Evolutionary conservation across 805 yeast genomes (phyloP).

Genomic region (Teunomyces kruisii): DNA sequence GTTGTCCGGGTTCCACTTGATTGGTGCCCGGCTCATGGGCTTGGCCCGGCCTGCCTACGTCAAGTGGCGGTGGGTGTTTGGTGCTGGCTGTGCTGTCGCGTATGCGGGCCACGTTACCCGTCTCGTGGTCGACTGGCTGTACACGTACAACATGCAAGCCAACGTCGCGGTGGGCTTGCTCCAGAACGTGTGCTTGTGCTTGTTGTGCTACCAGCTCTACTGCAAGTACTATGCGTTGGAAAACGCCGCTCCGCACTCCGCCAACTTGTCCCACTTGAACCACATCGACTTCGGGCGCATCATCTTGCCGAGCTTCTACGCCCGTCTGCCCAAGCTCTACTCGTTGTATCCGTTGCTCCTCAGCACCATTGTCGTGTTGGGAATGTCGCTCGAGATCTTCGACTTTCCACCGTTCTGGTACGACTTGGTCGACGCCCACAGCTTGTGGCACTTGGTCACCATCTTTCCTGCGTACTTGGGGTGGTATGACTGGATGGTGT

Average conservation of each 20-base stretch:
- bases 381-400: constrained; percentile 87
- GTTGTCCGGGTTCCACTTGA: constrained; percentile 71
- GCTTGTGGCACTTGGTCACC: constrained; percentile 91
- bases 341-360: constrained; percentile 40
- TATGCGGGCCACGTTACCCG: constrained; percentile 67
- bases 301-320: constrained; percentile 30
- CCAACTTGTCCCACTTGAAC: constrained; percentile 23
- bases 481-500: constrained; percentile 47
- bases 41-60: constrained; percentile 44
- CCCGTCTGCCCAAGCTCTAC: constrained; percentile 36
- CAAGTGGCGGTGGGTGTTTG: constrained; percentile 31
- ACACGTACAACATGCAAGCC: constrained; percentile 91
- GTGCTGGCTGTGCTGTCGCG: constrained; percentile 44
- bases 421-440: constrained; percentile 83
- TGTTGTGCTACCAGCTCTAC: constrained; percentile 28
- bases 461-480: constrained; percentile 45
- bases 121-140: constrained; percentile 75
- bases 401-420: constrained; percentile 73
- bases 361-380: constrained; percentile 51
- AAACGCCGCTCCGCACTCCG: constrained; percentile 10
- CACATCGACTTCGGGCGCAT: constrained; percentile 23
- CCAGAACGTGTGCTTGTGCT: constrained; percentile 53
- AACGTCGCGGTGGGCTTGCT: constrained; percentile 75
- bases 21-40: constrained; percentile 58
- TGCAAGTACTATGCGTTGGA: constrained; percentile 29